Percentiles rank a stretch among this genome's conserved stretches.
These are phyloP conservation scores for Apiospora malaysiana DNA, from an alignment of 2,329 filamentous ascomycete genomes.

Conservation along the genomic window DNA sequence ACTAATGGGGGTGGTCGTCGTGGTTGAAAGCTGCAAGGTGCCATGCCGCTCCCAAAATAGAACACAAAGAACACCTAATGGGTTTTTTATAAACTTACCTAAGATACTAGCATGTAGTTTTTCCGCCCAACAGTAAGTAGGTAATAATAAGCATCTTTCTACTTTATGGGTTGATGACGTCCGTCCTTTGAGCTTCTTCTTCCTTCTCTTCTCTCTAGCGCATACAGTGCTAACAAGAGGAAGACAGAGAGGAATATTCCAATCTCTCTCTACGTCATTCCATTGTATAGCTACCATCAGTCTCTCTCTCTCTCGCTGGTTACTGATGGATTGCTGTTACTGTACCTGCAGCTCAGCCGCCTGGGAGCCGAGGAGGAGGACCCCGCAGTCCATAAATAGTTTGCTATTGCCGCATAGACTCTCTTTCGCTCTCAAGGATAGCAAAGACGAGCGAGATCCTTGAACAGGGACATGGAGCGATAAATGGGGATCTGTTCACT, in stretches of 20 bases:
- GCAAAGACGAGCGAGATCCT: too few relatives aligned
- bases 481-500: background rate
- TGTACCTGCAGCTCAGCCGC: background rate
- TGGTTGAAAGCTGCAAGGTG: background rate
- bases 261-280: background rate
- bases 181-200: background rate
- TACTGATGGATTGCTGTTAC: background rate
- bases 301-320: background rate
- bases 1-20: background rate
- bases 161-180: background rate
- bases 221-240: too few relatives aligned
- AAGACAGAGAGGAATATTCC: too few relatives aligned
- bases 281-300: background rate
- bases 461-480: background rate
- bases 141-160: background rate
- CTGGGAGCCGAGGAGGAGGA: background rate
- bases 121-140: background rate
- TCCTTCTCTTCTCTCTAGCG: background rate
- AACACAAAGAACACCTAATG: slow-evolving; percentile 16
- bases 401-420: background rate
- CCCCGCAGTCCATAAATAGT: slow-evolving; percentile 14
- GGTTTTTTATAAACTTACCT: background rate
- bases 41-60: slow-evolving; percentile 15
- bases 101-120: background rate
- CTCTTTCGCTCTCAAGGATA: too few relatives aligned